Base-by-base conservation (phyloP, 495 filamentous ascomycete genomes). In the Polyplosphaeria fusca region DNA sequence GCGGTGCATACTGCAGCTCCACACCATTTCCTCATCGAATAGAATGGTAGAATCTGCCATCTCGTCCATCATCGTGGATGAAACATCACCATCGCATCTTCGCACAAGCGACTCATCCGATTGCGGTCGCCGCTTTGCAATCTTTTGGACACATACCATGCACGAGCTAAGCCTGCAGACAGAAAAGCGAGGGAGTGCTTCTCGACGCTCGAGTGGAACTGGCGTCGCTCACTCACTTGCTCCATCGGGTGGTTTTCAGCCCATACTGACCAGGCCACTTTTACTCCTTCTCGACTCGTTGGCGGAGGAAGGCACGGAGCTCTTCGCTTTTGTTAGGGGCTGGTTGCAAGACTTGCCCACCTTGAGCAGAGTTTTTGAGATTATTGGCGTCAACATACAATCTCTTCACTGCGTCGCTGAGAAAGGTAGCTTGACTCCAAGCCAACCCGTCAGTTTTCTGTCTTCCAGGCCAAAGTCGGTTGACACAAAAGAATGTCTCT, bases 241-340 rank as follows among this genome's bases (percentile, higher is more conserved):
- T 68, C 74, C 13, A 76, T 79, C 70, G 23, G 16, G 73, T 69
- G 68, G 51, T 38, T 85, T 80, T 58, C 77, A 86, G 53, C 77
- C 85, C 3, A 83, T 96, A 74, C 77, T 97, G 40, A 85, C 87
- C 5, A 80, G 90, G 16, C 92, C 92, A 0, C 68, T 96, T 27
- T 86, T 96, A 52, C 73, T 95, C 26, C 78, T 94, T 55, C 76
- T 97, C 28, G 92, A 97, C 68, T 79, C 86, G 11, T 75, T 96
- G 0, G 70, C 77, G 19, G 86, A 92, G 47, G 86, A 86, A 60
- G 79, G 81, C 22, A 84, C 82, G 11, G 88, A 91, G 63, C 67
- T 87, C 26, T 89, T 83, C 30, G 82, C 87, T 67, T 85, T 85
- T 49, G 82, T 88, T 19, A 82, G 86, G 56, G 82, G 79, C 37